phyloP scores from a whole-genome alignment of 2,329 filamentous ascomycete species.

The Epichloe amarillans region DNA sequence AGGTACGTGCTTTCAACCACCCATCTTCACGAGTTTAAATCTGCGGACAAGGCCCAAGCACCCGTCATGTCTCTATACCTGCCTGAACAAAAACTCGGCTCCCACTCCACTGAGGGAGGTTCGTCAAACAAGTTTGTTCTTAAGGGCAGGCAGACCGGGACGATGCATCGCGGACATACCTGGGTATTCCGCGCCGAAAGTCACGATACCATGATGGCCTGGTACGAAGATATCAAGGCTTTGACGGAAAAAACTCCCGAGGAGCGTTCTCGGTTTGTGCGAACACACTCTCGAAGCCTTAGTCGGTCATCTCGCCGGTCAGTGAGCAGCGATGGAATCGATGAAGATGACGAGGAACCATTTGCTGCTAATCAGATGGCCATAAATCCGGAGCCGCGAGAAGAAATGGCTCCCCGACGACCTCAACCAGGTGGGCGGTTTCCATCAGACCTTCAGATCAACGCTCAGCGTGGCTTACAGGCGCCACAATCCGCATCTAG shows the following conservation, averaged over 20 bases:
- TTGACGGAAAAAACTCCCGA: constrained; percentile 81
- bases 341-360: constrained; percentile 55
- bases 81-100: constrained; percentile 88
- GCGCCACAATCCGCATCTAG: constrained; percentile 69
- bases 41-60: constrained; percentile 80
- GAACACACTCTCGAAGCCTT: constrained; percentile 63
- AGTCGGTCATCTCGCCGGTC: constrained; percentile 53
- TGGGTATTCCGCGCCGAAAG: constrained; percentile 61
- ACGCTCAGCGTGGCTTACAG: constrained; percentile 65
- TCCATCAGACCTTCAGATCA: constrained; percentile 83
- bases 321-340: constrained; percentile 62
- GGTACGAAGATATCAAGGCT: constrained; percentile 85
- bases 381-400: constrained; percentile 32
- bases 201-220: constrained; percentile 92
- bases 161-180: constrained; percentile 72
- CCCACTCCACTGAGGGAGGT: constrained; percentile 68
- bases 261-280: constrained; percentile 77
- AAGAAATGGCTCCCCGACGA: constrained; percentile 45
- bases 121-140: constrained; percentile 96
- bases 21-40: constrained; percentile 97
- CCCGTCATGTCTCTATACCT: constrained; percentile 95
- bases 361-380: constrained; percentile 37
- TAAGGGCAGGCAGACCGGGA: constrained; percentile 85
- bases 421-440: constrained; percentile 92
- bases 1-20: constrained; percentile 95